A percentile compares a stretch with the other conserved stretches of the same genome.
Evolutionary conservation across 2,329 filamentous ascomycete species (phyloP).

Genomic region (Orbilia blumenaviensis): DNA sequence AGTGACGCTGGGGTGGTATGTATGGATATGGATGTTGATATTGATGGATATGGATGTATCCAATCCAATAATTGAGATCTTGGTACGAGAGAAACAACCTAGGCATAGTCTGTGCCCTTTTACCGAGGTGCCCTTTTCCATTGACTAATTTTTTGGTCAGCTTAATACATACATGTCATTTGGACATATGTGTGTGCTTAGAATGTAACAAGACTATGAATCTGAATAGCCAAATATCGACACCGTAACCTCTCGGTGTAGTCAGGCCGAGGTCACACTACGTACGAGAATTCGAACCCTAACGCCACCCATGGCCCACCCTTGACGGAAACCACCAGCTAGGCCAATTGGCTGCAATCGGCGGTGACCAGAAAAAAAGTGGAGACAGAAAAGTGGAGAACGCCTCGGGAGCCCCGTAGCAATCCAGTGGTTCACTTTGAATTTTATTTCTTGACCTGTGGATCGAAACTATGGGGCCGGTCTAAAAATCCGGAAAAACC

Average conservation of each 20-base stretch:
- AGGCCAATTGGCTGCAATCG: background rate
- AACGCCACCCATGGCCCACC: background rate
- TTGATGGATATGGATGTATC: too few relatives aligned
- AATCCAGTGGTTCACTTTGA: conserved; percentile 44
- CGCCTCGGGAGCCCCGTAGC: conserved; percentile 51
- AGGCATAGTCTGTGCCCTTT: background rate
- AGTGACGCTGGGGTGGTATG: background rate
- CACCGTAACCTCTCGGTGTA: conserved; percentile 15
- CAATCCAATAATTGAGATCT: conserved; percentile 28
- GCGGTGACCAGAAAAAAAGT: conserved; percentile 11
- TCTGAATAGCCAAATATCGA: conserved; percentile 40
- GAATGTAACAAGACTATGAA: too few relatives aligned
- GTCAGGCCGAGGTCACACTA: conserved; percentile 13
- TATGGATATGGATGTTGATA: too few relatives aligned
- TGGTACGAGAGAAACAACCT: conserved; percentile 20
- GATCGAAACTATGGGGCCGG: conserved; percentile 38
- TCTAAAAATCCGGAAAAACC: conserved; percentile 36
- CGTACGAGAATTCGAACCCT: conserved; percentile 4
- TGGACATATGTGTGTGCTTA: too few relatives aligned
- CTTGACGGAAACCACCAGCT: background rate
- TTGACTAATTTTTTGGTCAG: conserved; percentile 24
- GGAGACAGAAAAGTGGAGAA: conserved; percentile 43
- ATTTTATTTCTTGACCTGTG: conserved; percentile 47
- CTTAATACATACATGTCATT: too few relatives aligned
- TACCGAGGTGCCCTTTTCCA: background rate